Evolutionary conservation across 225 moss, liverwort and hornwort genomes (phyloP), one percentile per base, ranked within the genome.

Genomic region (Asterella californica): DNA sequence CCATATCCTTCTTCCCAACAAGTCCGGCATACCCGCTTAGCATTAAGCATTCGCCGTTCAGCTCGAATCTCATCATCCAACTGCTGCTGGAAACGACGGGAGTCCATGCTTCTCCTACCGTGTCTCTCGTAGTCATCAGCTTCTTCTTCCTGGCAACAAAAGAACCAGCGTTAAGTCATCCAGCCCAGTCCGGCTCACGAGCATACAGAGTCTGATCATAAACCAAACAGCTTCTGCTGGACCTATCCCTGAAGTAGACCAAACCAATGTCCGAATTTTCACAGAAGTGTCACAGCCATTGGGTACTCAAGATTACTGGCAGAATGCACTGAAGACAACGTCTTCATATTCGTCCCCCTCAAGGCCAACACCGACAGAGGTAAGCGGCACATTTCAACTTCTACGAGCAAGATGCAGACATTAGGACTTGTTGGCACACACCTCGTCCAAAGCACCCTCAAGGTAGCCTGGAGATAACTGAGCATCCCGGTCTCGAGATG

Each of bases 361-460:
- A 42, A 42, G 42, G 42, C 42, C 42, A 42, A 42, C 42, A 42
- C 42, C 42, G 7, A 42, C 4, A 42, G 4, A 42, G 7, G 42
- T 2, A 42, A n/a, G n/a, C n/a, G n/a, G n/a, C n/a, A 22, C 22
- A 11, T 46, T 38, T 37, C 27, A 15, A 54, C 18, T 11, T 57
- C 57, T 5, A 57, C 24, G 24, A 17, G 24, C 21, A 19, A 57
- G 57, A 57, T 57, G 48, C 53, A 75, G 10, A 55, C 54, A 53
- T 8, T 5, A 21, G 36, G 33, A 60, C 21, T 10, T 10, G 5
- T 11, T 1, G 15, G 69, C 82, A 74, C 79, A 32, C 72, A 94
- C 96, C 95, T 99, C 99, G 77, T 99, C 95, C 78, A 99, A 85
- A 78, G 99, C 93, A 86, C 89, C 94, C 86, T 99, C 97, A 60